Evolutionary conservation across 2,329 filamentous ascomycete species (phyloP).

Genomic region (Fusarium staphyleae): DNA sequence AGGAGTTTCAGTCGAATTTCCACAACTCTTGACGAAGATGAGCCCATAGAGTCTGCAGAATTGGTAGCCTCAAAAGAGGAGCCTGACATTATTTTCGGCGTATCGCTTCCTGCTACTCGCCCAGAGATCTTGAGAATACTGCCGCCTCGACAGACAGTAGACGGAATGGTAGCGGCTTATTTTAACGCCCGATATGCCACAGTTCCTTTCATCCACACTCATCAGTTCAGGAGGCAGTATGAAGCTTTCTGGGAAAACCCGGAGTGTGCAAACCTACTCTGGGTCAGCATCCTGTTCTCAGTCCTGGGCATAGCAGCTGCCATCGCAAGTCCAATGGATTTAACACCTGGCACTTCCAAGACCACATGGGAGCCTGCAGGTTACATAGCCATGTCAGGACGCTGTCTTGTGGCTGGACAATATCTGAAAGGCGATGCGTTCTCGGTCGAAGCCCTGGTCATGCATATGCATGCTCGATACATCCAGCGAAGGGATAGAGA

Average conservation of each 20-base stretch:
- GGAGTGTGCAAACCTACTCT: background rate
- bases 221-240: conserved; percentile 25
- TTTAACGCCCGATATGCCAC: conserved; percentile 12
- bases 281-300: conserved; percentile 28
- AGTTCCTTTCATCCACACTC: conserved; percentile 15
- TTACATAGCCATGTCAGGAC: conserved; percentile 4
- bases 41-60: background rate
- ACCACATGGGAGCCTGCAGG: background rate
- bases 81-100: background rate
- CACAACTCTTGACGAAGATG: background rate
- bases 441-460: conserved; percentile 16
- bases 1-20: conserved; percentile 1
- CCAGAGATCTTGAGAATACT: conserved; percentile 5
- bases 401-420: conserved; percentile 11
- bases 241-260: conserved; percentile 18
- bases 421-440: conserved; percentile 3
- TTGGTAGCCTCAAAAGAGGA: background rate
- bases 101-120: background rate
- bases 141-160: conserved; percentile 10
- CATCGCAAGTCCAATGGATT: background rate
- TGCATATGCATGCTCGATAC: conserved; percentile 14
- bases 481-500: background rate
- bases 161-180: conserved; percentile 8
- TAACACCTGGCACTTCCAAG: background rate
- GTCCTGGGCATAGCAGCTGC: conserved; percentile 1